These are phyloP conservation scores for Umbelopsis isabellina DNA, from an alignment of 192 early-diverging fungal species.

Conservation along the genomic window DNA sequence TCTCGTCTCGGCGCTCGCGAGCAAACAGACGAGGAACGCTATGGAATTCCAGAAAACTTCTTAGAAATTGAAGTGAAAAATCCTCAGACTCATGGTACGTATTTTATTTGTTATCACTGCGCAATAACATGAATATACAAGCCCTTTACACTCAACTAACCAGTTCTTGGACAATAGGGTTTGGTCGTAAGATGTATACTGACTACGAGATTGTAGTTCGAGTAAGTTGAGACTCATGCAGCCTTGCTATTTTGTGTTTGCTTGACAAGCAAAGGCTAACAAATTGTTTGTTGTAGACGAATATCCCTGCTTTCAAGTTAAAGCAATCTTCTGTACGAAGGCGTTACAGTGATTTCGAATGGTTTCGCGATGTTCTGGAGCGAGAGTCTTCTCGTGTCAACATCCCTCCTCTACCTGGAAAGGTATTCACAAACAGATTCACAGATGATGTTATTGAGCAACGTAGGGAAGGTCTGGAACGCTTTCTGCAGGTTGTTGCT, in stretches of 20 bases:
- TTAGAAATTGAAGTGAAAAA: constrained; percentile 93
- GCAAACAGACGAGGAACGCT: constrained; percentile 66
- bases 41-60: constrained; percentile 96
- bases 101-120: not conserved
- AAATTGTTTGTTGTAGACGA: constrained; percentile 65
- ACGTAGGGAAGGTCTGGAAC: constrained; percentile 86
- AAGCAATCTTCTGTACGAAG: constrained; percentile 82
- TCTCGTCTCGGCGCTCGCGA: constrained; percentile 43
- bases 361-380: constrained; percentile 95
- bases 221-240: constrained; percentile 50
- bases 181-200: constrained; percentile 85
- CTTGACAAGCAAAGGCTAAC: not conserved
- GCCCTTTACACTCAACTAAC: not conserved
- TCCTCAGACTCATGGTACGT: constrained; percentile 80
- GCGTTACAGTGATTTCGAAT: constrained; percentile 98
- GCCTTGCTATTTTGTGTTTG: constrained; percentile 8
- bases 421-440: constrained; percentile 95
- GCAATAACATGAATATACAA: not conserved
- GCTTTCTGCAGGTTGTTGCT: constrained; percentile 95
- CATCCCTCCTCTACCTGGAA: constrained; percentile 94
- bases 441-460: constrained; percentile 95
- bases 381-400: constrained; percentile 91
- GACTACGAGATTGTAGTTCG: constrained; percentile 96
- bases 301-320: constrained; percentile 95
- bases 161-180: constrained; percentile 37